Base-by-base conservation (phyloP, 768 basidiomycete species). In the Russula emetica region DNA sequence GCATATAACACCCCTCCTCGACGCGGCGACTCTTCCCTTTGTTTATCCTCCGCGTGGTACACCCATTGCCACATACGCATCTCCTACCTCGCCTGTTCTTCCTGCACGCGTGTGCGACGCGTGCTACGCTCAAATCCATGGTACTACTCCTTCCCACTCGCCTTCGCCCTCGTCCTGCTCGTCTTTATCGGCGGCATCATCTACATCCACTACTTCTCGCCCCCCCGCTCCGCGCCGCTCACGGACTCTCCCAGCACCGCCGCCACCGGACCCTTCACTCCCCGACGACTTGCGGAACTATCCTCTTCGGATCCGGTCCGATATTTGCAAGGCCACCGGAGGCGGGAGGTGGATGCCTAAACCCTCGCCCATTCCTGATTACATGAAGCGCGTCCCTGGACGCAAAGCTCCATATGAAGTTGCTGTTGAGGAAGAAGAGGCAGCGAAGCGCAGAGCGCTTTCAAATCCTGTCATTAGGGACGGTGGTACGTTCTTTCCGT, bases 261-360 rank as follows among this genome's bases (percentile, higher is more conserved):
- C 63, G 55, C 73, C 66, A 26, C 76, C 53, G 51, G 74, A 66
- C 57, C 72, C 64, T 69, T 59, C 70, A 71, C 69, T 71, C 30
- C 84, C 83, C 61, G 88, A 88, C 64, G 87, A 88, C 71, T 79
- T 92, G 32, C 85, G 85, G 56, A 81, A 86, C 1, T 92, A 92
- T 68, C 90, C 90, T 2, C 82, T 92, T 24, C 79, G 81, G 49
- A 82, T 84, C 60, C 82, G 85, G 3, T 83, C 82, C 69, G 77
- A 81, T 55, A 79, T 90, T 16, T 92, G 90, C 76, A 92, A 92
- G 69, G 86, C 85, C 1, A 82, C 83, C 22, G 90, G 90, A 52
- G 88, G 88, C 16, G 90, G 90, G 18, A 83, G 90, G 38, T 92
- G 90, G 90, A 63, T 20, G 10, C 82, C 83, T 67, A 90, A 90